phyloP scores from a whole-genome alignment of 192 early-diverging fungal genomes.

The Backusella psychrophila region DNA sequence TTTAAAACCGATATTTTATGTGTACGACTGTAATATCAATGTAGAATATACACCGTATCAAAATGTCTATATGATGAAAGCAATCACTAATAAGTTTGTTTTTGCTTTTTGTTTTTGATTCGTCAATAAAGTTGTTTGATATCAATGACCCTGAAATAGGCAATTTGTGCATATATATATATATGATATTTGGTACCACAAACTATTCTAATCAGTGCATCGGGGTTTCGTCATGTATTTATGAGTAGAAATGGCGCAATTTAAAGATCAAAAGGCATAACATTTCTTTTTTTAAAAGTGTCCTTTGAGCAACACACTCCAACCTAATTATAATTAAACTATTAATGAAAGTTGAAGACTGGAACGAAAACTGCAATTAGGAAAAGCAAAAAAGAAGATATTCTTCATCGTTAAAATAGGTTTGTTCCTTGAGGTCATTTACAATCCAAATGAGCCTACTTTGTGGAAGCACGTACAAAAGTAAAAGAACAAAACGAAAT shows the following conservation, averaged over 20 bases:
- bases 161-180: not conserved
- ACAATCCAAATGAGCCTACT: not conserved
- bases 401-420: not conserved
- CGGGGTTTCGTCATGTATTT: not conserved
- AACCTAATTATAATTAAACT: not conserved
- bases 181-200: not conserved
- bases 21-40: not conserved
- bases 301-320: not conserved
- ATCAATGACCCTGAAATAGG: not conserved
- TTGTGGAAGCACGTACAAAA: not conserved
- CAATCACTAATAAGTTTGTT: not conserved
- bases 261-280: slow-evolving; percentile 8
- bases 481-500: not conserved
- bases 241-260: slow-evolving; percentile 6
- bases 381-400: not conserved
- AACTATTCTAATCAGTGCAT: not conserved
- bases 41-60: not conserved
- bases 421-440: not conserved
- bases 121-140: not conserved
- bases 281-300: not conserved
- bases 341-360: not conserved
- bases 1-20: not conserved
- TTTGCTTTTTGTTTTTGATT: not conserved
- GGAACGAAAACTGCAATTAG: not conserved
- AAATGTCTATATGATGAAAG: not conserved